These are phyloP conservation scores for Penicillium hordei DNA, from an alignment of 2,329 filamentous ascomycete genomes.

Conservation along the genomic window DNA sequence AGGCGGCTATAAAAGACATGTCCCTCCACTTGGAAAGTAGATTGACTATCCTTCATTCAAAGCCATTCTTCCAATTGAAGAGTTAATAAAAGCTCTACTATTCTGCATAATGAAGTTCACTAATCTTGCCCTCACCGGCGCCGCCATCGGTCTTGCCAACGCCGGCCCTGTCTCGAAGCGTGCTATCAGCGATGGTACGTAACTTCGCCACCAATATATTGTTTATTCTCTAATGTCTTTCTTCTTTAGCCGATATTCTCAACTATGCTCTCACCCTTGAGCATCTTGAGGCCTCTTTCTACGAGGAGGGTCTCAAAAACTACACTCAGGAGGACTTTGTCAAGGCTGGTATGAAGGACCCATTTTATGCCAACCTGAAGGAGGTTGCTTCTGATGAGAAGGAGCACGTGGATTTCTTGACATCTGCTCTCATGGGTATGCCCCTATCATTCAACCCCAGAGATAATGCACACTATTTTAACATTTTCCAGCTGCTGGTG, in stretches of 20 bases:
- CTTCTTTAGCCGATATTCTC: constrained; percentile 19
- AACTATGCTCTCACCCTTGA: constrained; percentile 45
- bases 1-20: not conserved
- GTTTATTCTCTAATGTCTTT: not conserved
- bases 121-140: constrained; percentile 12
- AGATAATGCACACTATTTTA: not conserved
- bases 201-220: not conserved
- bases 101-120: constrained; percentile 13
- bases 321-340: constrained; percentile 56
- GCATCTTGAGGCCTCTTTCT: constrained; percentile 63
- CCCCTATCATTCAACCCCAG: not conserved
- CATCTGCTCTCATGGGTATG: constrained; percentile 40
- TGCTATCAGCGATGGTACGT: constrained; percentile 14
- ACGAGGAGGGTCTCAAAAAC: constrained; percentile 58
- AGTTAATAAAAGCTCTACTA: not conserved
- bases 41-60: not conserved
- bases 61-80: not conserved
- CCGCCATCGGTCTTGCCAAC: not conserved
- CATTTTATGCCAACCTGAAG: constrained; percentile 60
- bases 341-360: constrained; percentile 51
- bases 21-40: not conserved
- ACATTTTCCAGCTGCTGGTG: constrained; percentile 43
- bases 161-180: constrained; percentile 13
- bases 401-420: constrained; percentile 59
- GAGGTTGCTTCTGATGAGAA: constrained; percentile 59